phyloP scores from a whole-genome alignment of 2,329 filamentous ascomycete species.

The Claviceps fusiformis region DNA sequence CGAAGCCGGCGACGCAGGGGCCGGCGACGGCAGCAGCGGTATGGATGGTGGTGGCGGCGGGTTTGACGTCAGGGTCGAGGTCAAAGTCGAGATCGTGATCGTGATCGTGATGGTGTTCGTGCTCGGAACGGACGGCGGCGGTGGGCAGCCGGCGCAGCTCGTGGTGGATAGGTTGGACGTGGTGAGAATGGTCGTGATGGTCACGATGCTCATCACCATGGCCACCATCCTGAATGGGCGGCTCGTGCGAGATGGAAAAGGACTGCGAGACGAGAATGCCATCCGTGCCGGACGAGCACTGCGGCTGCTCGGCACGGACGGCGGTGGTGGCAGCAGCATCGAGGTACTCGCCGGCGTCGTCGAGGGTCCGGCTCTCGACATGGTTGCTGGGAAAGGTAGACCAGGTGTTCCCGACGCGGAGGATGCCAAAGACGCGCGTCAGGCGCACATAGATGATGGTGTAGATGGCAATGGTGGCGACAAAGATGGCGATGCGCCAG shows the following conservation, averaged over 20 bases:
- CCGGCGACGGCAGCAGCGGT: too few relatives aligned
- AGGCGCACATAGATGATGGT: slow-evolving; percentile 21
- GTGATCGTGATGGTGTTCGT: not conserved
- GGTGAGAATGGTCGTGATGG: not conserved
- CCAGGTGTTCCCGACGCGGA: slow-evolving; percentile 1
- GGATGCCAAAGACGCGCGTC: slow-evolving; percentile 5
- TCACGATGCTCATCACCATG: too few relatives aligned
- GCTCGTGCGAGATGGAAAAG: slow-evolving; percentile 2
- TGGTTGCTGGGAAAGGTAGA: not conserved
- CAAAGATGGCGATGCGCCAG: slow-evolving; percentile 28
- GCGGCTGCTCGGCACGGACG: not conserved
- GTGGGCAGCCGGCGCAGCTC: not conserved
- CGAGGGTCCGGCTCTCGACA: not conserved
- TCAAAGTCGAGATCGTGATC: not conserved
- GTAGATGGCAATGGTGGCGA: slow-evolving; percentile 24
- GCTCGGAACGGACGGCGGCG: not conserved
- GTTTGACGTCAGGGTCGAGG: too few relatives aligned
- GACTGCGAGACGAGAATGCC: slow-evolving; percentile 4
- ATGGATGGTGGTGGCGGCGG: too few relatives aligned
- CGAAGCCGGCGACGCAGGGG: too few relatives aligned
- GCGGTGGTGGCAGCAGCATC: not conserved
- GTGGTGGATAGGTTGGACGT: too few relatives aligned
- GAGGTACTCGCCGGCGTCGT: not conserved
- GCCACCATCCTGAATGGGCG: too few relatives aligned
- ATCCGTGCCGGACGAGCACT: slow-evolving; percentile 1